Evolutionary conservation across 2,329 filamentous ascomycete species (phyloP).

Genomic region (Juglanconis sp.): DNA sequence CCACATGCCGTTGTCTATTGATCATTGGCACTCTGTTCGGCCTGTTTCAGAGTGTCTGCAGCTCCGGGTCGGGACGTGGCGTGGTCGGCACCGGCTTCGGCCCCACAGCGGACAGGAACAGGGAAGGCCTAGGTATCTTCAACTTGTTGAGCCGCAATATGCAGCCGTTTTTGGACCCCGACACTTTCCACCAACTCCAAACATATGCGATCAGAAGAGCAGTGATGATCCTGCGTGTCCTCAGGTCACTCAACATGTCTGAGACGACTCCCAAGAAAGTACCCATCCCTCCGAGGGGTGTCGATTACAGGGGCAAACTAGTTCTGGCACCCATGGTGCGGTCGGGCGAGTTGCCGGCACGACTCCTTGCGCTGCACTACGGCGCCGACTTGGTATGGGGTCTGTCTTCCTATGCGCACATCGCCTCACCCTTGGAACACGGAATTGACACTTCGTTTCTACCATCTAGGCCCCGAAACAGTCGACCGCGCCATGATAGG

Average conservation of each 20-base stretch:
- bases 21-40: no score
- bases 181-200: not conserved
- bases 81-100: no score
- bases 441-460: conserved; percentile 6
- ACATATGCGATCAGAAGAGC: not conserved
- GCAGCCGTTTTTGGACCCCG: not conserved
- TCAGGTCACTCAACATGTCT: conserved; percentile 47
- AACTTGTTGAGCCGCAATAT: not conserved
- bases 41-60: no score
- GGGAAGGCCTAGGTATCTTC: no score
- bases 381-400: conserved; percentile 97
- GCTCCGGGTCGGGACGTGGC: no score
- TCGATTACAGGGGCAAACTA: conserved; percentile 90
- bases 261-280: conserved; percentile 58
- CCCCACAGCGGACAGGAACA: no score
- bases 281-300: conserved; percentile 80
- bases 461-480: conserved; percentile 73
- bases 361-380: conserved; percentile 86
- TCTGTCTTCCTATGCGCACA: conserved; percentile 35
- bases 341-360: conserved; percentile 90
- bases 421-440: not conserved
- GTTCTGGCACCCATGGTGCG: conserved; percentile 98
- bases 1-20: no score
- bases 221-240: conserved; percentile 13
- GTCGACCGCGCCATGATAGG: conserved; percentile 91